phyloP scores from a whole-genome alignment of 164 flowering plant species.

The Dillenia turbinata region DNA sequence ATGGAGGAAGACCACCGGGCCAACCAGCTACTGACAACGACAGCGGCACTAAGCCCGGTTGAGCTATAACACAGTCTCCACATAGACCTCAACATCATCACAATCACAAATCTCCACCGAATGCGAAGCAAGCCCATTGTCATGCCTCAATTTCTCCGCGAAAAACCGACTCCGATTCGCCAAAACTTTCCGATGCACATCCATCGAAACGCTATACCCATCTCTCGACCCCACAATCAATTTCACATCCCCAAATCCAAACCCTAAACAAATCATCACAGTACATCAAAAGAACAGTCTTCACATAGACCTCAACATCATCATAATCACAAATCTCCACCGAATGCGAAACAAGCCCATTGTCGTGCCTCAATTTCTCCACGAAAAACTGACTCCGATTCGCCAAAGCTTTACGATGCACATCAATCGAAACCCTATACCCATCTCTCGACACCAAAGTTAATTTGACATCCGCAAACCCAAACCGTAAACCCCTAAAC shows the following conservation, averaged over 20 bases:
- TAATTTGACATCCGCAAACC: conserved; percentile 63
- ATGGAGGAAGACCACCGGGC: conserved; percentile 85
- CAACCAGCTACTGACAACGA: conserved; percentile 69
- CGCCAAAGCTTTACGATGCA: conserved; percentile 61
- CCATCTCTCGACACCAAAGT: conserved; percentile 60
- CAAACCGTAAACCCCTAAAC: conserved; percentile 28
- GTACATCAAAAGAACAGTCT: conserved; percentile 80
- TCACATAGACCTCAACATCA: conserved; percentile 85
- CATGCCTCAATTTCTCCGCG: conserved; percentile 51
- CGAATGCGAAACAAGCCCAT: conserved; percentile 34
- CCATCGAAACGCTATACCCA: conserved; percentile 55
- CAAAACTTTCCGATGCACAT: conserved; percentile 68
- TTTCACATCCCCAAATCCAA: conserved; percentile 58
- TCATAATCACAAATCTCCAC: conserved; percentile 92
- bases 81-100: conserved; percentile 85
- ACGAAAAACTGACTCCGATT: conserved; percentile 67
- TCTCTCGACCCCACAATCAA: conserved; percentile 57
- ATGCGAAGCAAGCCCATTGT: conserved; percentile 30
- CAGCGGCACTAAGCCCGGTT: conserved; percentile 48
- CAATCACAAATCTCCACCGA: conserved; percentile 85
- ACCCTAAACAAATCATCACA: conserved; percentile 35
- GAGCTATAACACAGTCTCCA: conserved; percentile 78
- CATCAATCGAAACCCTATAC: conserved; percentile 52
- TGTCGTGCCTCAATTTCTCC: conserved; percentile 44
- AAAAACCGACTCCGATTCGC: conserved; percentile 65